Evolutionary conservation across 2,329 filamentous ascomycete genomes (phyloP).

Genomic region (Shiraia sp.): DNA sequence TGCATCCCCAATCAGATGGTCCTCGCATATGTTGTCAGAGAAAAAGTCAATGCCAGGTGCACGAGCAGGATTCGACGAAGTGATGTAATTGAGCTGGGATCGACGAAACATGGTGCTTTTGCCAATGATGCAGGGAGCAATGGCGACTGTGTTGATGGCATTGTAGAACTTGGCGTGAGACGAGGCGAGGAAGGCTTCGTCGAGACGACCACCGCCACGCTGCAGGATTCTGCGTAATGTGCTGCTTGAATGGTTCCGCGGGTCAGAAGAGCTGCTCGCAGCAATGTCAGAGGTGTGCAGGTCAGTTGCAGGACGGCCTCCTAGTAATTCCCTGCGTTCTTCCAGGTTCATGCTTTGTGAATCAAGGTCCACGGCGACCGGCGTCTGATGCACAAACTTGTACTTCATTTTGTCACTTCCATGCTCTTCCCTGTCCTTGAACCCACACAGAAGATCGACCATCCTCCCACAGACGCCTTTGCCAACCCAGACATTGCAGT

Average conservation of each 20-base stretch:
- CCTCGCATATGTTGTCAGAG: slow-evolving; percentile 95
- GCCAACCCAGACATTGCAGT: slow-evolving; percentile 94
- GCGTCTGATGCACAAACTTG: slow-evolving; percentile 95
- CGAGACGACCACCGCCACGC: slow-evolving; percentile 76
- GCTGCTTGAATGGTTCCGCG: slow-evolving; percentile 26
- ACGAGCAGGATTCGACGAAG: slow-evolving; percentile 54
- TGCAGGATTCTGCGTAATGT: slow-evolving; percentile 31
- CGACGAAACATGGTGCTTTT: slow-evolving; percentile 99
- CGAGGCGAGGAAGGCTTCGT: slow-evolving; percentile 93
- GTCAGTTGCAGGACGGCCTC: slow-evolving; percentile 22
- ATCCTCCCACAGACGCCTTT: slow-evolving; percentile 80
- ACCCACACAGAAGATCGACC: slow-evolving; percentile 84
- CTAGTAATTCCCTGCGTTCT: slow-evolving; percentile 38
- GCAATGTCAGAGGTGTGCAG: slow-evolving; percentile 28
- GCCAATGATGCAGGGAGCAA: slow-evolving; percentile 92
- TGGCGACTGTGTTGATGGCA: slow-evolving; percentile 88
- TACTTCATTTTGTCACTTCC: slow-evolving; percentile 51
- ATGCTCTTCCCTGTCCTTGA: slow-evolving; percentile 45
- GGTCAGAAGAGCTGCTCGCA: slow-evolving; percentile 29
- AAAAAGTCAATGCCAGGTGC: slow-evolving; percentile 85
- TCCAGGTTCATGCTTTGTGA: slow-evolving; percentile 30
- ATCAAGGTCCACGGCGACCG: slow-evolving; percentile 76
- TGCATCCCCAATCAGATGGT: slow-evolving; percentile 91
- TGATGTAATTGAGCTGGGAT: slow-evolving; percentile 80
- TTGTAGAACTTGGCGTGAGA: slow-evolving; percentile 97